Percentiles rank a stretch among this genome's conserved stretches.
phyloP scores from a whole-genome alignment of 1,284 basidiomycete species.

The Apiotrichum montevideense region DNA sequence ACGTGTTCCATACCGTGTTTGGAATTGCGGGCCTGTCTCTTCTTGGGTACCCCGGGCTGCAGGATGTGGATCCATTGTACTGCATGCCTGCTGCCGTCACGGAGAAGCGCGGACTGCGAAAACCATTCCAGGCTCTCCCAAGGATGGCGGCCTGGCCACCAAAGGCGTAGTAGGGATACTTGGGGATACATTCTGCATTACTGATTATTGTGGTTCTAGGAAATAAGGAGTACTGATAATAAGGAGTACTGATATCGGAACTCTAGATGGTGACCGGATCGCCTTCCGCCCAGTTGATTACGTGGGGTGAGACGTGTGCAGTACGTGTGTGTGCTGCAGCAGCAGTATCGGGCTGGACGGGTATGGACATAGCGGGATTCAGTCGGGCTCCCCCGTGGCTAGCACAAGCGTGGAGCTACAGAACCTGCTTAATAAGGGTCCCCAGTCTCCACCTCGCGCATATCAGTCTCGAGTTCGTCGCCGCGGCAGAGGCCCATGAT shows the following conservation, averaged over 20 bases:
- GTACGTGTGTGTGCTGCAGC: too few species aligned
- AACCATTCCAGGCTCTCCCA: slow-evolving; percentile 33
- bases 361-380: too few species aligned
- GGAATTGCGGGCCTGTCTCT: slow-evolving; percentile 86
- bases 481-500: not conserved
- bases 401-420: too few species aligned
- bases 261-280: too few species aligned
- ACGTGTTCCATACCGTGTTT: slow-evolving; percentile 94
- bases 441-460: not conserved
- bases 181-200: not conserved
- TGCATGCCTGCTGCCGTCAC: slow-evolving; percentile 85
- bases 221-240: too few species aligned
- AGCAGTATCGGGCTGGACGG: too few species aligned
- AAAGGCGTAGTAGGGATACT: not conserved
- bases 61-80: slow-evolving; percentile 86
- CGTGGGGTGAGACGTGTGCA: too few species aligned
- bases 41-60: slow-evolving; percentile 76
- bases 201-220: too few species aligned
- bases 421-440: too few species aligned
- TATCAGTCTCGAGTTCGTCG: not conserved
- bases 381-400: too few species aligned
- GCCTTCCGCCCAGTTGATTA: too few species aligned
- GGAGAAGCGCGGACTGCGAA: slow-evolving; percentile 56
- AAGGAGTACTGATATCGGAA: too few species aligned
- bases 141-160: not conserved